Percentiles rank a stretch among this genome's conserved stretches.
phyloP scores from a whole-genome alignment of 768 basidiomycete genomes.

The Hemileccinum impolitum region DNA sequence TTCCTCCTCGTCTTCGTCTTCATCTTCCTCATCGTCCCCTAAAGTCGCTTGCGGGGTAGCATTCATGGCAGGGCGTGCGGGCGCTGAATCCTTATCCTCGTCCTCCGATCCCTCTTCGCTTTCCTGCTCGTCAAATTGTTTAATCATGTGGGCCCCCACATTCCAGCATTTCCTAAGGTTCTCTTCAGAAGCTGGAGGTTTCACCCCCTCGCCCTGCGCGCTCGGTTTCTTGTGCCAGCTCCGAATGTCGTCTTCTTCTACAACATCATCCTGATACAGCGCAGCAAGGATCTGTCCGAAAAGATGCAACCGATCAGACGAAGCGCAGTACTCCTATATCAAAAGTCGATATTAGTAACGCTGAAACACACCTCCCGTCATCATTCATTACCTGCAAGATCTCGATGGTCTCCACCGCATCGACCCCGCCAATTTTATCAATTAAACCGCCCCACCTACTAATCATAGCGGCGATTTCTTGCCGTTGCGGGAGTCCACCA shows the following conservation, averaged over 20 bases:
- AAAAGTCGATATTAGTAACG: constrained; percentile 1
- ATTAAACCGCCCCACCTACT: constrained; percentile 82
- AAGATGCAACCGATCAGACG: constrained; percentile 57
- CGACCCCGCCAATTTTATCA: constrained; percentile 75
- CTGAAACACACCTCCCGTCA: background rate
- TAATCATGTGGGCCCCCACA: constrained; percentile 70
- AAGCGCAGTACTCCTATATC: constrained; percentile 62
- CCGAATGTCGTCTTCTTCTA: constrained; percentile 88
- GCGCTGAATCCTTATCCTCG: constrained; percentile 17
- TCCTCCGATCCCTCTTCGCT: constrained; percentile 44
- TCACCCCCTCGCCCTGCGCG: constrained; percentile 51
- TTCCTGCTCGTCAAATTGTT: constrained; percentile 79
- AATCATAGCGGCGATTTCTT: constrained; percentile 60
- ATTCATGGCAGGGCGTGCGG: too few species aligned
- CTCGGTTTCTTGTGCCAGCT: constrained; percentile 68
- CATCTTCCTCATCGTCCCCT: background rate
- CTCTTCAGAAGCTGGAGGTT: constrained; percentile 40
- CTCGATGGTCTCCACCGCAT: constrained; percentile 75
- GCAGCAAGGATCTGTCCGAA: constrained; percentile 86
- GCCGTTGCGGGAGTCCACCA: constrained; percentile 55
- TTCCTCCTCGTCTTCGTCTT: background rate
- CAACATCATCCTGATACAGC: constrained; percentile 88
- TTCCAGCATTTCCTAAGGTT: constrained; percentile 68
- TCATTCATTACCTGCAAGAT: constrained; percentile 61
- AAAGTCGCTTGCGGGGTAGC: background rate